Conservation (phyloP, 768 basidiomycete genomes). For the Podaxis sp. region DNA sequence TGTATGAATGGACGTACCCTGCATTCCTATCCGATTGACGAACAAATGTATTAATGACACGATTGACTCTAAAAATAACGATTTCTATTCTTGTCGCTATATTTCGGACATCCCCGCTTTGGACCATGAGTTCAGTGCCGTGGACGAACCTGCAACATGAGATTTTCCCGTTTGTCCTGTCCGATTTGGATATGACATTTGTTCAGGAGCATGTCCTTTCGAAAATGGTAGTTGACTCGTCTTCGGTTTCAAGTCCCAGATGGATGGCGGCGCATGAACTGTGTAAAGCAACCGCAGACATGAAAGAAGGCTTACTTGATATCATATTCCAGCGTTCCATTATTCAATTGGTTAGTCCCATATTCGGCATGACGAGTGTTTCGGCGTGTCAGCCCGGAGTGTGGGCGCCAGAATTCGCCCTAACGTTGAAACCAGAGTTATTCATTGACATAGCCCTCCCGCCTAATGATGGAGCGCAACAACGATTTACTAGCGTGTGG, state of each 20-base stretch:
- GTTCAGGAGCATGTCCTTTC: neutral
- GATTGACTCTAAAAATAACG: slow-evolving; percentile 10
- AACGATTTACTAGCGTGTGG: neutral
- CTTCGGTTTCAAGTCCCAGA: neutral
- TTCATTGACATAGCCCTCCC: neutral
- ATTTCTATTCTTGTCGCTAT: slow-evolving; percentile 6
- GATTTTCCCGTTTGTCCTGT: neutral
- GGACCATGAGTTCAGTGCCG: neutral
- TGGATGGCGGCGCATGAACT: neutral
- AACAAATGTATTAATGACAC: slow-evolving; percentile 5
- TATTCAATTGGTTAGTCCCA: neutral
- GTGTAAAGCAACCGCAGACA: neutral
- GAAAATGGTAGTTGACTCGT: neutral
- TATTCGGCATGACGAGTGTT: neutral
- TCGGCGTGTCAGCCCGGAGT: neutral
- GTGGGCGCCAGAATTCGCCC: neutral
- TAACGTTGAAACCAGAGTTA: neutral
- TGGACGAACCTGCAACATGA: neutral
- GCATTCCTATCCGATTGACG: neutral
- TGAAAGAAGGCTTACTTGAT: neutral
- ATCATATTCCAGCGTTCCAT: neutral
- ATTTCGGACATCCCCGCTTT: neutral
- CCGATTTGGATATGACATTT: neutral
- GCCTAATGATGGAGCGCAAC: neutral
- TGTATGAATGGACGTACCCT: neutral